phyloP scores from a whole-genome alignment of 2,329 filamentous ascomycete species.

The Ceratocystis variospora region DNA sequence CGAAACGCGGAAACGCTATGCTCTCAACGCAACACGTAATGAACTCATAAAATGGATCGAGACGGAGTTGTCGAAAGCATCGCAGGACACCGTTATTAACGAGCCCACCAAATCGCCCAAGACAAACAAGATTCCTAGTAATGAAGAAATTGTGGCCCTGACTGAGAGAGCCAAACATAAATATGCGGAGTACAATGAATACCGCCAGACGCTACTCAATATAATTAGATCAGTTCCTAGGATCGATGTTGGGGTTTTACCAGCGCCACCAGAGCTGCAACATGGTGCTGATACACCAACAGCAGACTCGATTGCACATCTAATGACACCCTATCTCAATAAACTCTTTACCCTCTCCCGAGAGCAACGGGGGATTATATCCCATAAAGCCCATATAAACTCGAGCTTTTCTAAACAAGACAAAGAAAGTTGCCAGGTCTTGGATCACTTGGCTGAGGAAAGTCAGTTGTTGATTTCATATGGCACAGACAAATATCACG shows the following conservation, averaged over 20 bases:
- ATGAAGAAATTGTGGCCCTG: conserved; percentile 20
- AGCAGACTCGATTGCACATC: conserved; percentile 26
- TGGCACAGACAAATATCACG: conserved; percentile 28
- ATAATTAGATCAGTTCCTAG: conserved; percentile 10
- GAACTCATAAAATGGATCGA: conserved; percentile 55
- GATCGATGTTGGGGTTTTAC: conserved; percentile 13
- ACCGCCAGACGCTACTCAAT: conserved; percentile 32
- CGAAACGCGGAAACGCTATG: conserved; percentile 34
- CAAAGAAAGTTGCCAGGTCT: conserved; percentile 35
- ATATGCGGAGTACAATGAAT: conserved; percentile 39
- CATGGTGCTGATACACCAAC: conserved; percentile 18
- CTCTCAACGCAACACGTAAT: conserved; percentile 42
- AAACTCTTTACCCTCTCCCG: conserved; percentile 38
- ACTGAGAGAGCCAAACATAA: conserved; percentile 35
- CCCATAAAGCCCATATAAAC: conserved; percentile 45
- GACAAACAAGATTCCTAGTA: conserved; percentile 13
- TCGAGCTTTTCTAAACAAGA: conserved; percentile 36
- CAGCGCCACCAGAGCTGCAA: not conserved
- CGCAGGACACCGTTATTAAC: not conserved
- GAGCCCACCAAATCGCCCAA: conserved; percentile 6
- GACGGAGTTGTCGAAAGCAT: conserved; percentile 33
- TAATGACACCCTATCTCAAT: conserved; percentile 44
- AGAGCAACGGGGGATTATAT: conserved; percentile 42
- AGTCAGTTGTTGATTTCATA: conserved; percentile 46
- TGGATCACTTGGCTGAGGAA: conserved; percentile 45